phyloP scores from a whole-genome alignment of 2,329 filamentous ascomycete species.

The Shiraia bambusicola region DNA sequence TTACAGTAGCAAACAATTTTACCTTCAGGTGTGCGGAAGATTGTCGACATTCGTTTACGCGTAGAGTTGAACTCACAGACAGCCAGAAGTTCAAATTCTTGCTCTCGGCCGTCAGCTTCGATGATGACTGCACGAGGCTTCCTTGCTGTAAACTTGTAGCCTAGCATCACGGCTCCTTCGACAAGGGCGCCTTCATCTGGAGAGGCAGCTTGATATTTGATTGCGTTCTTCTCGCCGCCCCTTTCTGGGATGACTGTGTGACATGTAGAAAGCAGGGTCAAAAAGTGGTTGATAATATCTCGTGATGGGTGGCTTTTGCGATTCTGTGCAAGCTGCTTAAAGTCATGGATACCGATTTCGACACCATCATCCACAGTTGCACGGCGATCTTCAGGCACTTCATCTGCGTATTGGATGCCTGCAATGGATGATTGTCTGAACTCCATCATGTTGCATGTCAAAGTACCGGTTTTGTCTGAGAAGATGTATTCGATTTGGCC shows the following conservation, averaged over 20 bases:
- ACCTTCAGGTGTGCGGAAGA: conserved; percentile 94
- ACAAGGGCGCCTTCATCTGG: conserved; percentile 97
- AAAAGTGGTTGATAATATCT: conserved; percentile 76
- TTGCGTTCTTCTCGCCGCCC: conserved; percentile 74
- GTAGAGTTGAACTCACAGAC: conserved; percentile 99
- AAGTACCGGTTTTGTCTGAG: conserved; percentile 93
- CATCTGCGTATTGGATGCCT: conserved; percentile 90
- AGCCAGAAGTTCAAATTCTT: conserved; percentile 86
- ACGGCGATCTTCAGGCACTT: conserved; percentile 85
- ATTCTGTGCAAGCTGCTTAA: conserved; percentile 73
- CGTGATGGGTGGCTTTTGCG: conserved; percentile 61
- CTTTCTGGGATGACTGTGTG: conserved; percentile 97
- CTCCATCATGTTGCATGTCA: conserved; percentile 99
- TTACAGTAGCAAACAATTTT: conserved; percentile 94
- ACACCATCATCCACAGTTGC: conserved; percentile 75
- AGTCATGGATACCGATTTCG: conserved; percentile 81
- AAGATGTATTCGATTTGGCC: conserved; percentile 99
- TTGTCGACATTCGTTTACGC: conserved; percentile 95
- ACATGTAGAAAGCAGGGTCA: conserved; percentile 82
- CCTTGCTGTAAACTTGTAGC: conserved; percentile 86
- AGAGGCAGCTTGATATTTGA: conserved; percentile 97
- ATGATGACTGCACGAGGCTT: conserved; percentile 89
- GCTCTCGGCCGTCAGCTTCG: conserved; percentile 66
- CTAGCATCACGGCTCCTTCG: conserved; percentile 80
- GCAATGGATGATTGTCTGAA: conserved; percentile 94